A percentile compares a stretch with the other conserved stretches of the same genome.
These are phyloP conservation scores for Circinella minor DNA, from an alignment of 371 early-diverging fungal species.

Conservation along the genomic window DNA sequence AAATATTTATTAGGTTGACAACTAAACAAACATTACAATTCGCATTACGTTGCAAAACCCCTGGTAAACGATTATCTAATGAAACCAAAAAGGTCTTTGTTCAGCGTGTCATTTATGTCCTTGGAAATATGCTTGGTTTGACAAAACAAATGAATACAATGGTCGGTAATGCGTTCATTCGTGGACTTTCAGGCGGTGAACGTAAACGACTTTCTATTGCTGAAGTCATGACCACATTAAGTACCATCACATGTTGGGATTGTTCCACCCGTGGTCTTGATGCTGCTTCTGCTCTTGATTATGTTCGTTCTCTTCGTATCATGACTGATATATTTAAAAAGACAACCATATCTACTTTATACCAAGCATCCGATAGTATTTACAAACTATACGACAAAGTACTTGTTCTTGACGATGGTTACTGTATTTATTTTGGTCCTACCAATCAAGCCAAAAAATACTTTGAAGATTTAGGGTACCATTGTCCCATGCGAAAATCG, in stretches of 20 bases:
- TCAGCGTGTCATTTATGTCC: constrained; percentile 38
- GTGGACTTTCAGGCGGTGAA: constrained; percentile 87
- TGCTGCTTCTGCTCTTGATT: constrained; percentile 84
- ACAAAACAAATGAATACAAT: constrained; percentile 75
- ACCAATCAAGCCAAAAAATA: constrained; percentile 61
- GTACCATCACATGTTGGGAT: constrained; percentile 79
- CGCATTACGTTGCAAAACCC: constrained; percentile 56
- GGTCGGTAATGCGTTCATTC: constrained; percentile 82
- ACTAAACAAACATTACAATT: constrained; percentile 55
- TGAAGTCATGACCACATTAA: constrained; percentile 79
- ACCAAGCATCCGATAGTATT: constrained; percentile 79
- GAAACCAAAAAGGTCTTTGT: constrained; percentile 29
- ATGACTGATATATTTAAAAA: constrained; percentile 65
- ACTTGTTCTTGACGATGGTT: constrained; percentile 73
- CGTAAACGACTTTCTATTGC: constrained; percentile 87
- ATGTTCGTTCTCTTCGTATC: constrained; percentile 68
- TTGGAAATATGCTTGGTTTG: constrained; percentile 67
- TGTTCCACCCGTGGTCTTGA: constrained; percentile 91
- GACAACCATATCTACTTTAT: constrained; percentile 67
- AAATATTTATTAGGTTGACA: constrained; percentile 15
- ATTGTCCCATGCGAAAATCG: constrained; percentile 74
- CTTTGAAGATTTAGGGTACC: constrained; percentile 70
- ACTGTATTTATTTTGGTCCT: constrained; percentile 77
- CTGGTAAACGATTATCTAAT: constrained; percentile 31
- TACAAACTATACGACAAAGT: constrained; percentile 80